Conservation (phyloP, 1,284 basidiomycete genomes). For the Papiliotrema flavescens region DNA sequence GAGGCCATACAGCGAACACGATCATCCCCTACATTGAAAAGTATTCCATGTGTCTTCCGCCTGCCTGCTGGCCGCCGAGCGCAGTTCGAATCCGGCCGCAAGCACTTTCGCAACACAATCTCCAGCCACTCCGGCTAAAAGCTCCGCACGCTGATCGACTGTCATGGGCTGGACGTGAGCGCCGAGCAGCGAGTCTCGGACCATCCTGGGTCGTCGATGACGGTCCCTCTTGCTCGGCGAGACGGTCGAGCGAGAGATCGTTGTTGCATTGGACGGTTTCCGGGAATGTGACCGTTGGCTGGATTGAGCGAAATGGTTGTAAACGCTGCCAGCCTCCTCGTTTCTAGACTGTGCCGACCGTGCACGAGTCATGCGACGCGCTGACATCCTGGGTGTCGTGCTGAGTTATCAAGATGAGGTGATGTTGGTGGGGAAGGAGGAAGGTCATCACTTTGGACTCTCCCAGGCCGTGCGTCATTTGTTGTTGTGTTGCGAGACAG, state of each 20-base stretch:
- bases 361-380: no score
- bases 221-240: background rate
- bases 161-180: constrained; percentile 18
- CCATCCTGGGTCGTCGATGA: background rate
- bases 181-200: constrained; percentile 20
- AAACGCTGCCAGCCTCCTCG: no score
- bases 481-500: no score
- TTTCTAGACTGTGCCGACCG: no score
- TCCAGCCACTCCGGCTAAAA: constrained; percentile 23
- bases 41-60: constrained; percentile 16
- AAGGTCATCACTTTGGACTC: no score
- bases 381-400: no score
- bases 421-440: no score
- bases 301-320: no score
- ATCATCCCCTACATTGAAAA: constrained; percentile 24
- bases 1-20: background rate
- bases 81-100: constrained; percentile 5
- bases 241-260: no score
- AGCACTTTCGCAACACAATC: constrained; percentile 28
- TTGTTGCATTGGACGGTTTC: constrained; percentile 1
- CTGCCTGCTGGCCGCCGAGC: constrained; percentile 3
- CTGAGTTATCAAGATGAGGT: no score
- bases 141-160: constrained; percentile 18
- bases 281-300: background rate
- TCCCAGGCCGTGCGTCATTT: no score